Percentiles rank a stretch among this genome's conserved stretches.
phyloP scores from a whole-genome alignment of 768 basidiomycete species.

The Kwoniella sp. region DNA sequence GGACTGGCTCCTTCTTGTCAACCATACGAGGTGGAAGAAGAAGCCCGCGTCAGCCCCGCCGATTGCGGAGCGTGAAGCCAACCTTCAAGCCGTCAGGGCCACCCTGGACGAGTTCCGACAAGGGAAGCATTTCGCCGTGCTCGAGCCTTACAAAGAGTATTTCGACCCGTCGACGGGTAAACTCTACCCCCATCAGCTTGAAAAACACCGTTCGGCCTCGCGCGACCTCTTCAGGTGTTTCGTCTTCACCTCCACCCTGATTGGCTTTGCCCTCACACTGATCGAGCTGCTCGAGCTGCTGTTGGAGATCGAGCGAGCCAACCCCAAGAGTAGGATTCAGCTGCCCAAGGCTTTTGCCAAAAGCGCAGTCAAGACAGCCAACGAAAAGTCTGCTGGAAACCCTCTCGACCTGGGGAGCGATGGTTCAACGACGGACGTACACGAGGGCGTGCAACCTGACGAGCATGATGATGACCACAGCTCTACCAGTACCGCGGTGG shows the following conservation, averaged over 20 bases:
- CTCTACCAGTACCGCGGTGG: conserved; percentile 16
- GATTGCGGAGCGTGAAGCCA: conserved; percentile 23
- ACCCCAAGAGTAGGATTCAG: conserved; percentile 54
- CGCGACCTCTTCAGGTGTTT: conserved; percentile 56
- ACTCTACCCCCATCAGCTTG: conserved; percentile 13
- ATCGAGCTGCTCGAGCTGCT: conserved; percentile 51
- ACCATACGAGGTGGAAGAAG: conserved; percentile 40
- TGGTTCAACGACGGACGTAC: conserved; percentile 2
- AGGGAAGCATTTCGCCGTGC: conserved; percentile 49
- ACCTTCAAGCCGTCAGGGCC: conserved; percentile 21
- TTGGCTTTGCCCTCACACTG: conserved; percentile 51
- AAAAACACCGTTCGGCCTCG: conserved; percentile 24
- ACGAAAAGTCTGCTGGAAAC: conserved; percentile 27
- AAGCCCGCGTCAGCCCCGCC: conserved; percentile 8
- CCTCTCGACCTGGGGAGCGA: conserved; percentile 40
- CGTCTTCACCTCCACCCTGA: conserved; percentile 56
- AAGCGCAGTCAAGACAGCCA: conserved; percentile 41
- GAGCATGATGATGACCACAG: conserved; percentile 49
- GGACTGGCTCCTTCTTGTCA: conserved; percentile 44
- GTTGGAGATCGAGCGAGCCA: conserved; percentile 51
- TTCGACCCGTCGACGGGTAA: conserved; percentile 46
- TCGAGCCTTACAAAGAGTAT: conserved; percentile 54
- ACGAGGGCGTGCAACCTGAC: conserved; percentile 6
- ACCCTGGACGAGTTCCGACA: conserved; percentile 29
- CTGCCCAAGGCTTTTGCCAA: conserved; percentile 55